Percentiles rank a stretch among this genome's conserved stretches.
Evolutionary conservation across 2,329 filamentous ascomycete species (phyloP).

Genomic region (Arthrobotrys sphaeroides): DNA sequence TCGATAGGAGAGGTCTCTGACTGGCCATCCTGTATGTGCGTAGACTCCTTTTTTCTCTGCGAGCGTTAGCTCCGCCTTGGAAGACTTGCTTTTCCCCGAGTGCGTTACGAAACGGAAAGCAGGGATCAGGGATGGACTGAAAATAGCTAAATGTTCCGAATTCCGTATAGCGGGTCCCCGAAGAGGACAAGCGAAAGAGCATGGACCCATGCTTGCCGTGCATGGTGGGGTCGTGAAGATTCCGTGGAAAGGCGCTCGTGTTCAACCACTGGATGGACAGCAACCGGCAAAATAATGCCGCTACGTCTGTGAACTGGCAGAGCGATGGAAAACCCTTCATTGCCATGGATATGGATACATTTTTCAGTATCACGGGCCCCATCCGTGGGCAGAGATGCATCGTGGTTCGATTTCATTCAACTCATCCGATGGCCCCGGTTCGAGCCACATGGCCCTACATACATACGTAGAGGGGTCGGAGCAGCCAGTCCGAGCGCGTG

Average conservation of each 20-base stretch:
- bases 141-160: slow-evolving; percentile 44
- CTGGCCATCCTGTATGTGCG: neutral
- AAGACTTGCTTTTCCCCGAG: neutral
- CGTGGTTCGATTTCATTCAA: too few species aligned
- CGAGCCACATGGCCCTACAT: neutral
- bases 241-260: slow-evolving; percentile 29
- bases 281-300: slow-evolving; percentile 4
- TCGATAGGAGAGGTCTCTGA: slow-evolving; percentile 3
- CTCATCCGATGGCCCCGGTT: neutral
- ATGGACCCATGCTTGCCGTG: slow-evolving; percentile 6
- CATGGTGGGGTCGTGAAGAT: slow-evolving; percentile 15
- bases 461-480: neutral
- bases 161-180: slow-evolving; percentile 14
- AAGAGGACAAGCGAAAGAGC: slow-evolving; percentile 34
- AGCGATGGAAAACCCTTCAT: neutral
- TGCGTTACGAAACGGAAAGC: slow-evolving; percentile 43
- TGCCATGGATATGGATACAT: too few species aligned
- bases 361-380: neutral
- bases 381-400: too few species aligned
- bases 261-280: neutral
- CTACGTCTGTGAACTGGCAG: neutral
- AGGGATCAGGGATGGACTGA: slow-evolving; percentile 5
- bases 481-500: neutral
- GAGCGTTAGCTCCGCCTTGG: neutral
- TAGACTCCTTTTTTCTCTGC: slow-evolving; percentile 6